phyloP scores from a whole-genome alignment of 306 rosid genomes.

The Glycine tomentella region DNA sequence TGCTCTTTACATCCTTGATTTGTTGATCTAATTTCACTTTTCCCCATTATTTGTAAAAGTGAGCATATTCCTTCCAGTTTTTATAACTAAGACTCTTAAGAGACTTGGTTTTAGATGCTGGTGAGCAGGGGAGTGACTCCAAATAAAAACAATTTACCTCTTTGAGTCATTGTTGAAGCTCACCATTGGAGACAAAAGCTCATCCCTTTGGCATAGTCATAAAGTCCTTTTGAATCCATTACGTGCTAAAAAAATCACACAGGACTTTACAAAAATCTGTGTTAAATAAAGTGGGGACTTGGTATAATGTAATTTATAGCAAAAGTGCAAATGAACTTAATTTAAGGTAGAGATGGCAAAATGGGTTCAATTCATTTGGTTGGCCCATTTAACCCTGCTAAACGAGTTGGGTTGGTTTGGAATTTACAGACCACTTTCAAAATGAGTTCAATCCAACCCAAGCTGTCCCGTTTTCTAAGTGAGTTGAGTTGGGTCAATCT shows the following conservation, averaged over 20 bases:
- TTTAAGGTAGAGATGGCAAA: neutral
- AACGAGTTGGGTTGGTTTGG: neutral
- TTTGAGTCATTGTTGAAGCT: constrained; percentile 22
- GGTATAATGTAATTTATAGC: constrained; percentile 1
- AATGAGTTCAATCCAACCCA: neutral
- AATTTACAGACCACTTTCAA: neutral
- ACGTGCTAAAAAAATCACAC: neutral
- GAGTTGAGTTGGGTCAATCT: neutral
- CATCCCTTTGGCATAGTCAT: constrained; percentile 16
- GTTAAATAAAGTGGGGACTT: neutral
- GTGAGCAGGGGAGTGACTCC: constrained; percentile 3
- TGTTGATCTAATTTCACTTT: constrained; percentile 30
- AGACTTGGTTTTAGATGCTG: constrained; percentile 24
- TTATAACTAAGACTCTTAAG: neutral
- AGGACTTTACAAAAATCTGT: neutral
- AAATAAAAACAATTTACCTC: constrained; percentile 20
- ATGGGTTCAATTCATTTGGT: neutral
- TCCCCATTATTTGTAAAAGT: constrained; percentile 11
- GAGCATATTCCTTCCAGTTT: constrained; percentile 28
- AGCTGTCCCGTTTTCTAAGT: neutral
- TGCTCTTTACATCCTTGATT: constrained; percentile 18
- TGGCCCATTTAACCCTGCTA: neutral
- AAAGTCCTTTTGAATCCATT: constrained; percentile 19
- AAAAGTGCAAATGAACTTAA: constrained; percentile 19
- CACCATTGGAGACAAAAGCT: constrained; percentile 18